Conservation (phyloP, 2,329 filamentous ascomycete genomes). For the Xylariaceae sp. region DNA sequence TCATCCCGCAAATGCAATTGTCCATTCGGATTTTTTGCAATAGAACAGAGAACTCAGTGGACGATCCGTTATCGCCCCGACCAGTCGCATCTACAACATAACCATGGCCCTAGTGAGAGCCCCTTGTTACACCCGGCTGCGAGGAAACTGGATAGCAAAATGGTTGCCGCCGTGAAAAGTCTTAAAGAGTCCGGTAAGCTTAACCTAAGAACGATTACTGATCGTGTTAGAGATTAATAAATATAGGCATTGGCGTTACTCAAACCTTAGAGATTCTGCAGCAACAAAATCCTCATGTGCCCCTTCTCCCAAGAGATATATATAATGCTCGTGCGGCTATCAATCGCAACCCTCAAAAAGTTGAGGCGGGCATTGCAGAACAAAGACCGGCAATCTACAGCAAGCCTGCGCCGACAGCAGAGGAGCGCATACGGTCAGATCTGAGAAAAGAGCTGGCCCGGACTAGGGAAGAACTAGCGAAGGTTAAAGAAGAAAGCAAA, state of each 20-base stretch:
- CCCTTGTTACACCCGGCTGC: slow-evolving; percentile 70
- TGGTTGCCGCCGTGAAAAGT: slow-evolving; percentile 70
- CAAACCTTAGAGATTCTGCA: slow-evolving; percentile 72
- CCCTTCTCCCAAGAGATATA: slow-evolving; percentile 68
- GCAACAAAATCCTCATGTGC: slow-evolving; percentile 66
- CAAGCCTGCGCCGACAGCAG: slow-evolving; percentile 66
- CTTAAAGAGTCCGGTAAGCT: slow-evolving; percentile 68
- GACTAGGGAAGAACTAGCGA: slow-evolving; percentile 60
- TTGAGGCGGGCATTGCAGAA: slow-evolving; percentile 64
- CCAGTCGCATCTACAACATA: slow-evolving; percentile 62
- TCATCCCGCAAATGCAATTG: slow-evolving; percentile 73
- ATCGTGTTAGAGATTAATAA: slow-evolving; percentile 39
- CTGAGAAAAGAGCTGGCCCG: slow-evolving; percentile 65
- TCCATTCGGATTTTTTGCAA: slow-evolving; percentile 72
- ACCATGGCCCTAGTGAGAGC: slow-evolving; percentile 70
- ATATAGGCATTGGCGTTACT: slow-evolving; percentile 65
- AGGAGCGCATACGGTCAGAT: slow-evolving; percentile 68
- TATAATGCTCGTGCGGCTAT: slow-evolving; percentile 72
- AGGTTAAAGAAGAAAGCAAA: slow-evolving; percentile 60
- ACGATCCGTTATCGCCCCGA: slow-evolving; percentile 69
- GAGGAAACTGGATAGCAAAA: slow-evolving; percentile 69
- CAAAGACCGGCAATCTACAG: slow-evolving; percentile 69
- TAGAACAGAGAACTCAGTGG: slow-evolving; percentile 71
- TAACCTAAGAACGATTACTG: slow-evolving; percentile 14
- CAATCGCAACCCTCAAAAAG: slow-evolving; percentile 68